Conservation (phyloP, 169 alveolate genomes). For the Cryptosporidium muris region DNA sequence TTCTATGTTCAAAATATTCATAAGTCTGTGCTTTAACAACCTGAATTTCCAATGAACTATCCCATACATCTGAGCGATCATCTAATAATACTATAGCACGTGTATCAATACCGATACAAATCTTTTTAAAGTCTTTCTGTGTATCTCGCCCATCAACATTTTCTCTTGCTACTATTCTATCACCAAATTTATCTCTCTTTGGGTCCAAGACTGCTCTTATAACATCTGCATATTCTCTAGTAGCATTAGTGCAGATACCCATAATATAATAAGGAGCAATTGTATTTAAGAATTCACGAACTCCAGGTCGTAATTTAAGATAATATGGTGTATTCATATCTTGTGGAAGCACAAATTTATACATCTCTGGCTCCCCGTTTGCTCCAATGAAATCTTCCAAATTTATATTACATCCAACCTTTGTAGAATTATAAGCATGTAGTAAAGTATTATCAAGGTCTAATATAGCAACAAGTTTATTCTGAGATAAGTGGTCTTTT, state of each 20-base stretch:
- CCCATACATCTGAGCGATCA: slow-evolving; percentile 91
- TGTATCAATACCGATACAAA: slow-evolving; percentile 84
- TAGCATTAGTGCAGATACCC: slow-evolving; percentile 90
- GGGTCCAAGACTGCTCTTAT: slow-evolving; percentile 90
- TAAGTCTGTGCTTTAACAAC: slow-evolving; percentile 90
- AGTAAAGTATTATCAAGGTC: slow-evolving; percentile 90
- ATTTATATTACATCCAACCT: slow-evolving; percentile 83
- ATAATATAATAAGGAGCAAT: slow-evolving; percentile 87
- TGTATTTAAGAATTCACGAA: slow-evolving; percentile 85
- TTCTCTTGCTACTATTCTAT: slow-evolving; percentile 87
- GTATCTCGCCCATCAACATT: slow-evolving; percentile 84
- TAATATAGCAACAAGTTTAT: slow-evolving; percentile 81
- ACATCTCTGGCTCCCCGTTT: slow-evolving; percentile 89
- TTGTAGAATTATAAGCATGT: slow-evolving; percentile 87
- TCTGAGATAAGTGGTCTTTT: slow-evolving; percentile 49
- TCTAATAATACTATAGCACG: slow-evolving; percentile 88
- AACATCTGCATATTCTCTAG: slow-evolving; percentile 92
- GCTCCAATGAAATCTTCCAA: slow-evolving; percentile 85
- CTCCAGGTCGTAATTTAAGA: slow-evolving; percentile 89
- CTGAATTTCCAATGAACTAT: slow-evolving; percentile 85
- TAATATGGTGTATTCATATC: slow-evolving; percentile 84
- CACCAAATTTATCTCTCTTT: slow-evolving; percentile 86
- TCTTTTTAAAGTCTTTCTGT: slow-evolving; percentile 79
- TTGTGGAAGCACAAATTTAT: slow-evolving; percentile 86
- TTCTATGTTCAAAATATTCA: slow-evolving; percentile 83